Evolutionary conservation across 2,329 filamentous ascomycete species (phyloP), one percentile per base, ranked within the genome.

Genomic region (Remersonia thermophila): DNA sequence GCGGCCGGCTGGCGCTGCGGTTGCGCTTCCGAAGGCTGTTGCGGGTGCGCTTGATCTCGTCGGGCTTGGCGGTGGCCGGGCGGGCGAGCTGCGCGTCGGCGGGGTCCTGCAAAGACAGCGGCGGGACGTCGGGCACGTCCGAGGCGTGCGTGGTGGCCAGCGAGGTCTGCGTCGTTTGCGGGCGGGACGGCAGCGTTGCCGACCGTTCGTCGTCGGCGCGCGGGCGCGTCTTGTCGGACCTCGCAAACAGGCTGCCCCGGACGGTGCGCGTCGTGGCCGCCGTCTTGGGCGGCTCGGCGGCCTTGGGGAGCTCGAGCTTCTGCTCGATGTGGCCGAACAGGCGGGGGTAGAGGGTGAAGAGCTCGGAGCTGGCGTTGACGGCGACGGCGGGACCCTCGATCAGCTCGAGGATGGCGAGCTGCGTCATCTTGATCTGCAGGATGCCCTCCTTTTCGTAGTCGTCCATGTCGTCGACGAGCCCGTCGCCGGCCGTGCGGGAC

Each of bases 341-440:
- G 43, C 82, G 71, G 3, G 77, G 73, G 53, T 91, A 98, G 1
- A 96, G 65, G 12, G 76, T 76, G 14, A 98, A 63, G 27, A 98
- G 66, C 56, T 95, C 86, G 45, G 84, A 77, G 53, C 83, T 87
- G 41, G 82, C 79, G 53, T 94, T 94, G 34, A 96, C 83, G 13
- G 91, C 89, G 38, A 80, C 74, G 39, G 84, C 79, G 0, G 86
- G 77, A 1, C 86, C 86, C 53, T 95, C 86, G 3, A 84, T 63
- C 12, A 91, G 63, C 57, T 96, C 89, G 3, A 91, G 59, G 14
- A 98, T 69, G 3, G 82, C 72, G 41, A 98, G 66, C 51, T 96
- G 87, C 9, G 89, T 95, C 74, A 96, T 93, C 57, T 93, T 93
- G 42, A 95, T 77, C 56, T 96, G 83, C n/a, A 98, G 61, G 29